Base-by-base conservation (phyloP, 164 flowering plant species). In the Macadamia integrifolia region DNA sequence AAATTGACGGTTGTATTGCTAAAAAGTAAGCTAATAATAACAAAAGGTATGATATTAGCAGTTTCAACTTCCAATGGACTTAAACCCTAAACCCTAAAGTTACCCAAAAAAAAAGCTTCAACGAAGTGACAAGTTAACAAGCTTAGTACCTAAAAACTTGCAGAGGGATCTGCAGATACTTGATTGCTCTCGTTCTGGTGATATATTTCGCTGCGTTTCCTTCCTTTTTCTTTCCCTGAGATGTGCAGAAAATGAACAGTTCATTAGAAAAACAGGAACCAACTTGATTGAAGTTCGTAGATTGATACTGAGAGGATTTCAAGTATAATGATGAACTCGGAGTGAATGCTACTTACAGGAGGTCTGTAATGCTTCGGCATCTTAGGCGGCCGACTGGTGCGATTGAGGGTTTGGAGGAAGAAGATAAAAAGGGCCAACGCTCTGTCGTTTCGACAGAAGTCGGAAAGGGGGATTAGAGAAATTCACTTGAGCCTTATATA, bases 161-260 rank as follows among this genome's bases (percentile, higher is more conserved):
- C 3, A 90, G 82, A 61, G 64, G 72, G 63, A 85, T 76, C 79
- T 94, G 97, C 13, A 90, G 86, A n/a, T 67, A 74, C 70, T 85
- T 89, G 28, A 89, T 68, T 13, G 95, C 96, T 73, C 84, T 87
- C 0, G 97, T 76, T 66, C 97, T 81, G 55, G 97, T 91, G 58
- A 84, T 76, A 75, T 84, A 94, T 64, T 81, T 87, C 5, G 96
- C 97, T 0, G 89, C 91, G 72, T 91, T 91, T 30, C 97, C 98
- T 77, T 91, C 96, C 86, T 90, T 91, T 50, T 90, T 90, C 91
- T 91, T 91, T 0, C 97, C 98, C 97, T 94, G 78, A 1, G 60
- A 66, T 64, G 58, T 1, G 64, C 7, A 48, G 29, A 61, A 59
- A 35, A 31, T 68, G 42, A 61, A 44, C 2, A 17, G 17, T 14